These are phyloP conservation scores for Albugo laibachii DNA, from an alignment of 352 stramenopile species.

Conservation along the genomic window DNA sequence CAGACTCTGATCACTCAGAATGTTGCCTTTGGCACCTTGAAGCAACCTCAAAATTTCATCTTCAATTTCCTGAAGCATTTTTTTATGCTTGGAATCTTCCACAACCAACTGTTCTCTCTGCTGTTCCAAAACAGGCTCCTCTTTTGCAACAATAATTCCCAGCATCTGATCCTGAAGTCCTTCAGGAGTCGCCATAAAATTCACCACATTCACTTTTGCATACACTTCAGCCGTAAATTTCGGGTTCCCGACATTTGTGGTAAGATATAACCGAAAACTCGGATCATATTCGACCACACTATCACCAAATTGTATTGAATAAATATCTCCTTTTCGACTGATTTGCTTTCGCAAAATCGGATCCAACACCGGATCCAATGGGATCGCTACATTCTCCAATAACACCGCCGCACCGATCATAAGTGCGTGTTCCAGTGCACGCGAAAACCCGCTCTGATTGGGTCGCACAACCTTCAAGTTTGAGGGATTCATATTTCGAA, in stretches of 20 bases:
- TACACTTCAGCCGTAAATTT: conserved; percentile 89
- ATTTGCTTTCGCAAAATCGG: conserved; percentile 87
- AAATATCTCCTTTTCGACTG: conserved; percentile 71
- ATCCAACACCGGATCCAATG: conserved; percentile 88
- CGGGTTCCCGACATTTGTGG: conserved; percentile 86
- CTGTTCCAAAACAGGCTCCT: conserved; percentile 83
- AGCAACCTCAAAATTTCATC: conserved; percentile 91
- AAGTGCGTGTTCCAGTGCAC: conserved; percentile 90
- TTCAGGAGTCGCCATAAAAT: conserved; percentile 92
- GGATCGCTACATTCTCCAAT: conserved; percentile 87
- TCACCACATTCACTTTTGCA: conserved; percentile 93
- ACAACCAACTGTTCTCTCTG: conserved; percentile 87
- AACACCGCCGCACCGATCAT: conserved; percentile 85
- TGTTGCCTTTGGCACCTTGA: conserved; percentile 86
- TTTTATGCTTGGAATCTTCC: conserved; percentile 88
- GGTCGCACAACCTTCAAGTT: conserved; percentile 88
- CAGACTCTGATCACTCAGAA: conserved; percentile 88
- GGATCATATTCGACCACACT: conserved; percentile 88
- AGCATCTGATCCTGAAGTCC: conserved; percentile 93
- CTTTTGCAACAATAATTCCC: conserved; percentile 85
- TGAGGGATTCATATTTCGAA: conserved; percentile 87
- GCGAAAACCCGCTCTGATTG: conserved; percentile 84
- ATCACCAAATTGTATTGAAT: conserved; percentile 85
- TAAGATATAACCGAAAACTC: conserved; percentile 89
- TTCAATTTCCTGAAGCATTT: conserved; percentile 90